Evolutionary conservation across 352 stramenopile genomes (phyloP), one percentile per base, ranked within the genome.

Genomic region (Phytophthora europaea): DNA sequence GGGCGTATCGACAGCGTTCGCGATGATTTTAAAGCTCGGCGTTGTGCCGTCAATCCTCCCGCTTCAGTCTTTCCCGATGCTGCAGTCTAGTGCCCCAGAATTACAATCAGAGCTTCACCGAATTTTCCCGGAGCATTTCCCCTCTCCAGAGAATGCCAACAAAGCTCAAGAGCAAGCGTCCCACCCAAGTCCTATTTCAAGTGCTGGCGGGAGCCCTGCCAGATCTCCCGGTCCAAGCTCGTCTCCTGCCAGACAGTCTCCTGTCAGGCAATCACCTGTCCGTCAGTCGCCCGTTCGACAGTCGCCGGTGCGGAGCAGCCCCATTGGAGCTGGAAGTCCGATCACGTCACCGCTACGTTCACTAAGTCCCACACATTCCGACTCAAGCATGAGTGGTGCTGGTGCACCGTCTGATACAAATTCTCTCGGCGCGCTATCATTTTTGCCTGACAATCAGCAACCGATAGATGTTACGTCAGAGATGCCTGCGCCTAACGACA

Each of bases 51-150:
- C 85, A 16, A 86, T 95, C 51, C 68, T 82, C 3, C 71, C 81
- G 5, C 83, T 95, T 13, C 88, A 95, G 64, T 92, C 84, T n/a
- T 95, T 95, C 53, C 85, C 88, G 6, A 76, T 93, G 40, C 73
- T 95, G 31, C 60, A 84, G 20, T 89, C 87, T 31, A 93, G 79
- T 70, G 81, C 88, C 1, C 84, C 87, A 20, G 87, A 94, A 65
- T 62, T 94, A 23, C 89, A 89, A 52, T 87, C 75, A 0, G 87
- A 93, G 34, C 77, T 95, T 40, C 78, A 94, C 66, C 87, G 88
- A 26, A 94, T 95, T 62, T 95, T 95, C 47, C 88, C 88, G 1
- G 88, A 95, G 67, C 87, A 95, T 43, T 95, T 94, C 53, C 82
- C 88, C 3, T 88, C 83, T 2, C 75, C 86, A 52, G 86, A 94